Conservation (phyloP, 139 green algal species). For the Picochlorum sp. region DNA sequence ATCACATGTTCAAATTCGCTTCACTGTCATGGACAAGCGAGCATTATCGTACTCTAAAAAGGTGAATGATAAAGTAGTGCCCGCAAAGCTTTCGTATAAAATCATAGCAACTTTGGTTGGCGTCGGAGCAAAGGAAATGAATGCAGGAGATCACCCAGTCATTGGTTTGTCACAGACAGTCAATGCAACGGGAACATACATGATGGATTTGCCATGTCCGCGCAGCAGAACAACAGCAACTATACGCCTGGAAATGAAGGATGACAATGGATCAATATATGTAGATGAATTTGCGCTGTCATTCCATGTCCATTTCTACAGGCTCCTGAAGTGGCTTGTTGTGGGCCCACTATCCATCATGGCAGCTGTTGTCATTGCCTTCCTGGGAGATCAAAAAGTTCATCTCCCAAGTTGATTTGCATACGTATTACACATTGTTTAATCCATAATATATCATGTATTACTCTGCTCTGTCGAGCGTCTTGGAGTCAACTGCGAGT, state of each 20-base stretch:
- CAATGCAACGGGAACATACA: conserved; percentile 58
- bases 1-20: conserved; percentile 54
- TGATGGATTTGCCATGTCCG: conserved; percentile 65
- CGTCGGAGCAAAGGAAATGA: conserved; percentile 49
- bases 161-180: conserved; percentile 68
- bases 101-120: background rate
- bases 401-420: background rate
- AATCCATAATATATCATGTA: conserved; percentile 13
- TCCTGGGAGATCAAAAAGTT: conserved; percentile 6
- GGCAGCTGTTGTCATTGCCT: conserved; percentile 18
- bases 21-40: conserved; percentile 46
- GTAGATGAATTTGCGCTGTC: conserved; percentile 78
- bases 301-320: conserved; percentile 93
- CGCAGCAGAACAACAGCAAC: conserved; percentile 55
- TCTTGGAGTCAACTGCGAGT: conserved; percentile 72
- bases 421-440: conserved; percentile 8
- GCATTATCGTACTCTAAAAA: background rate
- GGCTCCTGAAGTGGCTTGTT: conserved; percentile 67
- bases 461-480: conserved; percentile 32
- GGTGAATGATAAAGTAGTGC: background rate
- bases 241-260: conserved; percentile 65
- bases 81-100: conserved; percentile 9
- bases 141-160: conserved; percentile 54
- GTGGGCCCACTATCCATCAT: conserved; percentile 39
- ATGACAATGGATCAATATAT: conserved; percentile 46